Conservation (phyloP, 352 stramenopile species). For the Phytophthora pseudosyringae region DNA sequence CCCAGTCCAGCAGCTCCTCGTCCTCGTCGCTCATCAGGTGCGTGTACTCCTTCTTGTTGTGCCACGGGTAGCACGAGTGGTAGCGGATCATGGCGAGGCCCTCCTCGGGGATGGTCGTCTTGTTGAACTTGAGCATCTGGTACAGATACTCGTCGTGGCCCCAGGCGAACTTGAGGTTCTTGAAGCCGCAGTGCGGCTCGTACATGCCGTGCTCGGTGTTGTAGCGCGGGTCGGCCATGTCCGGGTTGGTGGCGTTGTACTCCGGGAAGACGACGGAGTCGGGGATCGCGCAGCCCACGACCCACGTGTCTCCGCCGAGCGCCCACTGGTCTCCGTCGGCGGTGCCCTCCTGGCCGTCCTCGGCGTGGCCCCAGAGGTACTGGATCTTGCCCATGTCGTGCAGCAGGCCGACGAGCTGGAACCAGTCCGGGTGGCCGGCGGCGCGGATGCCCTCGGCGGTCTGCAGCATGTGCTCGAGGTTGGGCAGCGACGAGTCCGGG, state of each 20-base stretch:
- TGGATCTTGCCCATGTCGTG: conserved; percentile 97
- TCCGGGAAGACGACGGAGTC: conserved; percentile 91
- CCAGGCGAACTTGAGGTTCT: conserved; percentile 91
- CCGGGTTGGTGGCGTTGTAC: conserved; percentile 91
- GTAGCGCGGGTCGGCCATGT: conserved; percentile 87
- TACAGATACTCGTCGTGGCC: conserved; percentile 96
- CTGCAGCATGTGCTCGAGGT: conserved; percentile 94
- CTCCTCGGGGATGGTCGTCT: conserved; percentile 86
- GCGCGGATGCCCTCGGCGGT: conserved; percentile 93
- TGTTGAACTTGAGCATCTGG: conserved; percentile 93
- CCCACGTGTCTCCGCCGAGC: conserved; percentile 94
- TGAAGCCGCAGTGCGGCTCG: conserved; percentile 86
- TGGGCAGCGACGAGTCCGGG: conserved; percentile 90
- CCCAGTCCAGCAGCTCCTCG: conserved; percentile 89
- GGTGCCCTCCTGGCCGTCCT: conserved; percentile 90
- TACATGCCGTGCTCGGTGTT: conserved; percentile 92
- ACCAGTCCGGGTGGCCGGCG: conserved; percentile 91
- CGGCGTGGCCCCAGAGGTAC: conserved; percentile 89
- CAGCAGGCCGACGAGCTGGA: conserved; percentile 91
- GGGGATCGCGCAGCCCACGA: conserved; percentile 91
- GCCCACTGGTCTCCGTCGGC: conserved; percentile 91
- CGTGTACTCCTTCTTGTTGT: conserved; percentile 93
- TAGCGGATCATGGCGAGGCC: conserved; percentile 94
- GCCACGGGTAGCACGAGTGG: conserved; percentile 94
- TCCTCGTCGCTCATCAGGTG: conserved; percentile 91